A percentile compares a stretch with the other conserved stretches of the same genome.
These are phyloP conservation scores for Boletus bicolor DNA, from an alignment of 768 basidiomycete genomes.

Conservation along the genomic window DNA sequence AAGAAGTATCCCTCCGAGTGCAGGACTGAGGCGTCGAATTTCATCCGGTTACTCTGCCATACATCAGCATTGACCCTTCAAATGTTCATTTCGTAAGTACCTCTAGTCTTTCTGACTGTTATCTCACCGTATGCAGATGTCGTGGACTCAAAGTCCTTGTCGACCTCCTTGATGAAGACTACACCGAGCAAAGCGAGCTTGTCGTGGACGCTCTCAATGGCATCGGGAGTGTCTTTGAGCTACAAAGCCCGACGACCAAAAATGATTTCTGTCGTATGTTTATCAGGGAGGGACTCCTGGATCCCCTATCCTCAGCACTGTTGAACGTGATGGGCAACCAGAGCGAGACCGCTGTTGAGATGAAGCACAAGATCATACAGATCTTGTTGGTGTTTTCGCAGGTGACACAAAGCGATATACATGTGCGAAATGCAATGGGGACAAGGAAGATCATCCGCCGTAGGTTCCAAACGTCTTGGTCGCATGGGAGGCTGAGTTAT, in stretches of 20 bases:
- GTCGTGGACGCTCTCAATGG: constrained; percentile 93
- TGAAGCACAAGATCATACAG: constrained; percentile 86
- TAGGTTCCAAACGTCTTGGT: constrained; percentile 41
- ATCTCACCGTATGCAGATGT: constrained; percentile 50
- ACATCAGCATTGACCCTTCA: constrained; percentile 92
- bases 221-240: constrained; percentile 91
- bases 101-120: not conserved
- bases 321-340: constrained; percentile 81
- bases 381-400: constrained; percentile 91
- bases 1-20: constrained; percentile 94
- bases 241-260: constrained; percentile 94
- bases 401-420: constrained; percentile 92
- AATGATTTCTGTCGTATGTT: constrained; percentile 99
- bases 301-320: constrained; percentile 87
- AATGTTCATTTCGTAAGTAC: constrained; percentile 96
- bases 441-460: constrained; percentile 86
- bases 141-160: constrained; percentile 93
- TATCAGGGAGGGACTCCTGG: constrained; percentile 90
- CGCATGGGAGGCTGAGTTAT: not conserved
- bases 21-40: constrained; percentile 91
- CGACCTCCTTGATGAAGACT: constrained; percentile 95
- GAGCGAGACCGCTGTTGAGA: constrained; percentile 61
- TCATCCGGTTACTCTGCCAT: constrained; percentile 88
- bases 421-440: constrained; percentile 89
- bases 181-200: constrained; percentile 84